Percentiles rank a stretch among this genome's conserved stretches.
Conservation (phyloP, 371 early-diverging fungal genomes). For the Chytridium lagenaria region DNA sequence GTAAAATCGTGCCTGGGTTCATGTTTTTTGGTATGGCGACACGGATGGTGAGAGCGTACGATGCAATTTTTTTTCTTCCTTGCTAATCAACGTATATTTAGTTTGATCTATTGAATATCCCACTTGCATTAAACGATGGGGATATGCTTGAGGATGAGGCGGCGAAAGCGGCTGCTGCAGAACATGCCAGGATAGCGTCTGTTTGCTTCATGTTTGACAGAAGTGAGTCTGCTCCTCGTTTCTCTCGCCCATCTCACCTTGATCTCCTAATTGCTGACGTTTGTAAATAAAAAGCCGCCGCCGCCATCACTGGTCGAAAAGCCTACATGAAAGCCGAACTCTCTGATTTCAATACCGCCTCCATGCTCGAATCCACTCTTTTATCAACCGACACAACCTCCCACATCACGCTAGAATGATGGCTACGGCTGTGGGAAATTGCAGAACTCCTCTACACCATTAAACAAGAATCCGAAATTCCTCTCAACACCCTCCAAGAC, state of each 20-base stretch:
- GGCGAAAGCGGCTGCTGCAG: not conserved
- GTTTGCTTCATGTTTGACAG: slow-evolving; percentile 3
- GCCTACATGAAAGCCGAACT: not conserved
- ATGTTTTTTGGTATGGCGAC: too few relatives aligned
- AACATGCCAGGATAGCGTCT: not conserved
- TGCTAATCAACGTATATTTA: too few relatives aligned
- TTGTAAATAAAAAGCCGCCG: not conserved
- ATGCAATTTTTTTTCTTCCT: too few relatives aligned
- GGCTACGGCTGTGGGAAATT: not conserved
- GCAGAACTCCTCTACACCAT: slow-evolving; percentile 7
- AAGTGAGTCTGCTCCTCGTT: too few relatives aligned
- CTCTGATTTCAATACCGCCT: not conserved
- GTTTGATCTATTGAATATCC: too few relatives aligned
- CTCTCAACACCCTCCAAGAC: slow-evolving; percentile 2
- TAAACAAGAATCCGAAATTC: not conserved
- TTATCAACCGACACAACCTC: not conserved
- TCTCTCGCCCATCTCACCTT: too few relatives aligned
- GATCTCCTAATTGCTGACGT: not conserved
- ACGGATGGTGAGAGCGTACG: too few relatives aligned
- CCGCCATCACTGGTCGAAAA: not conserved
- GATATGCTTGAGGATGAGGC: not conserved
- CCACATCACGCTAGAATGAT: not conserved
- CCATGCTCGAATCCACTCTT: not conserved
- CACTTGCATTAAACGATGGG: too few relatives aligned
- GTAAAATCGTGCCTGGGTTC: not conserved